Evolutionary conservation across 1,139 yeast genomes (phyloP).

Genomic region (Protomyces pachydermus): DNA sequence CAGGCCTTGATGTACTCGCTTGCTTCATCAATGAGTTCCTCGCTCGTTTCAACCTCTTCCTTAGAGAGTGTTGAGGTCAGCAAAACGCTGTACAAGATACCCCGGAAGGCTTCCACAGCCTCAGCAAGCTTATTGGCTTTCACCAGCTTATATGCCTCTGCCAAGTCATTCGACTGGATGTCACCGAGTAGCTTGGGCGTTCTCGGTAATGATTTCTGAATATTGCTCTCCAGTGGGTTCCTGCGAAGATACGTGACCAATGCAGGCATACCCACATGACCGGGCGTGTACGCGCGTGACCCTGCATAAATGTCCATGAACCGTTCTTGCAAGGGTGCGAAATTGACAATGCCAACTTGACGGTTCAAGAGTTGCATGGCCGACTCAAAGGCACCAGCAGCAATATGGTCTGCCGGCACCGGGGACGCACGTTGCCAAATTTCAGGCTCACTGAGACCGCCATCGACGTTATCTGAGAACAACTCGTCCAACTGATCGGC

Average conservation of each 20-base stretch:
- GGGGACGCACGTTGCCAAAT: conserved; percentile 86
- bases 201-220: conserved; percentile 54
- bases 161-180: conserved; percentile 50
- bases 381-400: conserved; percentile 93
- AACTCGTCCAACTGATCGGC: conserved; percentile 62
- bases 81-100: conserved; percentile 68
- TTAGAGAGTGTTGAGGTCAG: conserved; percentile 63
- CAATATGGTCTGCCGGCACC: conserved; percentile 86
- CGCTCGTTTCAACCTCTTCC: conserved; percentile 58
- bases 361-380: conserved; percentile 81
- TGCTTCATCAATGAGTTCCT: conserved; percentile 64
- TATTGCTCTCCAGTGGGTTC: conserved; percentile 46
- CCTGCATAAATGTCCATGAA: conserved; percentile 80
- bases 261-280: conserved; percentile 67
- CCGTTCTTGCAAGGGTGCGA: conserved; percentile 78
- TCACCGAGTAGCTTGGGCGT: conserved; percentile 59
- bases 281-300: conserved; percentile 69
- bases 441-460: conserved; percentile 57
- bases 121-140: conserved; percentile 74
- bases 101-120: conserved; percentile 75
- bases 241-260: conserved; percentile 68
- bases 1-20: conserved; percentile 89
- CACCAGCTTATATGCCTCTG: conserved; percentile 75
- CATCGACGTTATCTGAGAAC: conserved; percentile 49
- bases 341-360: conserved; percentile 78